A percentile compares a stretch with the other conserved stretches of the same genome.
Evolutionary conservation across 1,139 yeast genomes (phyloP).

Genomic region (Wickerhamomyces sp.): DNA sequence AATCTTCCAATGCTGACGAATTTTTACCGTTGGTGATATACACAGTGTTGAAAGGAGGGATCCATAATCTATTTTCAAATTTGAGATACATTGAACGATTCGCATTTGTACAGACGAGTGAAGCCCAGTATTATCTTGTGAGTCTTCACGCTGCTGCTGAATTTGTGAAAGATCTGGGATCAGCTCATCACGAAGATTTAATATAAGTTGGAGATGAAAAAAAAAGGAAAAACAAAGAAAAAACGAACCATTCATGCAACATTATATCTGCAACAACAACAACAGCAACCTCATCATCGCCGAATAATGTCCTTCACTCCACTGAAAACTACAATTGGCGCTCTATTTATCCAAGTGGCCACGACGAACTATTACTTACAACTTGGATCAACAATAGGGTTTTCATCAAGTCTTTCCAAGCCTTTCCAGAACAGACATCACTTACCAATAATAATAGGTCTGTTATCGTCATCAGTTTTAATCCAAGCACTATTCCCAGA

Average conservation of each 20-base stretch:
- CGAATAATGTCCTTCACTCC: slow-evolving; percentile 34
- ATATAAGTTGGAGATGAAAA: no score
- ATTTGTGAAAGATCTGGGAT: slow-evolving; percentile 14
- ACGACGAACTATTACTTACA: slow-evolving; percentile 34
- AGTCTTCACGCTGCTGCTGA: slow-evolving; percentile 23
- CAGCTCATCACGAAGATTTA: no score
- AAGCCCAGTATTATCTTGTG: slow-evolving; percentile 22
- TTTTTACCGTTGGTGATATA: slow-evolving; percentile 84
- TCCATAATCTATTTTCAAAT: slow-evolving; percentile 66
- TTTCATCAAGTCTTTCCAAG: slow-evolving; percentile 32
- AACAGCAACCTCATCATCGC: no score
- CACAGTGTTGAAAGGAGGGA: slow-evolving; percentile 65
- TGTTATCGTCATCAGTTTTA: slow-evolving; percentile 10
- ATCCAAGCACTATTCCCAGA: slow-evolving; percentile 8
- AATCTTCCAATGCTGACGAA: slow-evolving; percentile 83
- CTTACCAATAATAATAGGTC: slow-evolving; percentile 14
- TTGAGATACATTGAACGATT: slow-evolving; percentile 81
- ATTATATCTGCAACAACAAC: no score
- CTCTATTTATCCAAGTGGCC: slow-evolving; percentile 37
- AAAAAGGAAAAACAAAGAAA: no score
- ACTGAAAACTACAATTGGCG: slow-evolving; percentile 38
- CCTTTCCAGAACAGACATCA: slow-evolving; percentile 17
- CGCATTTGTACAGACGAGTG: slow-evolving; percentile 22
- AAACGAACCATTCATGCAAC: no score
- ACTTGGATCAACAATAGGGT: slow-evolving; percentile 38